Percentiles rank a stretch among this genome's conserved stretches.
phyloP scores from a whole-genome alignment of 768 basidiomycete genomes.

The Termitomyces sp. region DNA sequence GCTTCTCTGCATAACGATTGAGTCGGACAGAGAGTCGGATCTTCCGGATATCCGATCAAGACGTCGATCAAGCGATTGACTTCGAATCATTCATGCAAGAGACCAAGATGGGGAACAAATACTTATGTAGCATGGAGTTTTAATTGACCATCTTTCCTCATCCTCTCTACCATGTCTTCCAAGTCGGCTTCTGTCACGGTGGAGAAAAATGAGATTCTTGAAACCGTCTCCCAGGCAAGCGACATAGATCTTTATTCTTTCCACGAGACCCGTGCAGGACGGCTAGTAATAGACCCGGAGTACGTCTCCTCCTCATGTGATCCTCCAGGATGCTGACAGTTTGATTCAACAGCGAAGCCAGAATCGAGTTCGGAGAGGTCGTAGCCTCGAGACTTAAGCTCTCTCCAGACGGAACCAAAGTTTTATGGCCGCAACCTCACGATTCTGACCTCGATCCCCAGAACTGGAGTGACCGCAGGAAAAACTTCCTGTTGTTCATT shows the following conservation, averaged over 20 bases:
- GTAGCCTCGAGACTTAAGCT: slow-evolving; percentile 52
- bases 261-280: slow-evolving; percentile 53
- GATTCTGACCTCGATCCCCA: slow-evolving; percentile 33
- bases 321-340: not conserved
- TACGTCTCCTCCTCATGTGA: slow-evolving; percentile 22
- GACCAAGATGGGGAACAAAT: not conserved
- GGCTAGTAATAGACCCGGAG: slow-evolving; percentile 60
- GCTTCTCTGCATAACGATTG: no score
- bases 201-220: slow-evolving; percentile 12
- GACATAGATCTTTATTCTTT: slow-evolving; percentile 33
- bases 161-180: slow-evolving; percentile 8
- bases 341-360: slow-evolving; percentile 43
- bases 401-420: slow-evolving; percentile 47
- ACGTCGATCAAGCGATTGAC: no score
- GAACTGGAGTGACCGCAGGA: slow-evolving; percentile 48
- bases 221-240: not conserved
- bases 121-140: not conserved
- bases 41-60: no score
- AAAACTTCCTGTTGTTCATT: slow-evolving; percentile 49
- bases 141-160: not conserved
- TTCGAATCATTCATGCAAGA: not conserved
- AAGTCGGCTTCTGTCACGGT: not conserved
- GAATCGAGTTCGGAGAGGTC: slow-evolving; percentile 51
- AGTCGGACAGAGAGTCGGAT: no score
- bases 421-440: slow-evolving; percentile 62